Evolutionary conservation across 78 protist species (phyloP).

Genomic region (Bodo saltans): DNA sequence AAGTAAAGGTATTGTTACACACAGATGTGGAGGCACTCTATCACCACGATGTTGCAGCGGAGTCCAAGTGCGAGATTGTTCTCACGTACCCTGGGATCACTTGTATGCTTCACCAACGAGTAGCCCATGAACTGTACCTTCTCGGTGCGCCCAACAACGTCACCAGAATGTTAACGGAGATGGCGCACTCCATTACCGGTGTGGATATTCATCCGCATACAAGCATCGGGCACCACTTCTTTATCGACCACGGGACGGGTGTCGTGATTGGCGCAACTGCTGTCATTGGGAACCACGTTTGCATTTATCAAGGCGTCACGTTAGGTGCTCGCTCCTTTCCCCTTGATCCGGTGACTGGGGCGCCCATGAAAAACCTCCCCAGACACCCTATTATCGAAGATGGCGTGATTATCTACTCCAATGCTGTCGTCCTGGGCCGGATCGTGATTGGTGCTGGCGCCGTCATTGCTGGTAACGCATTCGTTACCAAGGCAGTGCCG

Average conservation of each 20-base stretch:
- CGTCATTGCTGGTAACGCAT: constrained; percentile 1
- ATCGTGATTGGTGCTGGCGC: constrained; percentile 23
- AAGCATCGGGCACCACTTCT: constrained; percentile 33
- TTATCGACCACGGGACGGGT: constrained; percentile 62
- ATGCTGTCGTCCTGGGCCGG: constrained; percentile 47
- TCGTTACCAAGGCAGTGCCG: too few species aligned
- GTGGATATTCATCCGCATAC: constrained; percentile 67
- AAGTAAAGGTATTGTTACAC: too few species aligned
- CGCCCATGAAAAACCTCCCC: not conserved
- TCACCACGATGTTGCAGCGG: not conserved
- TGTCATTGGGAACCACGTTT: constrained; percentile 27
- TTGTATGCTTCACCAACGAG: not conserved
- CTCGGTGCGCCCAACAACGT: not conserved
- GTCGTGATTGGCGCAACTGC: constrained; percentile 69
- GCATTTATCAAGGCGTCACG: constrained; percentile 43
- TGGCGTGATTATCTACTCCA: constrained; percentile 33
- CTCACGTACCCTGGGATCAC: not conserved
- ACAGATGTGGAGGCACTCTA: not conserved
- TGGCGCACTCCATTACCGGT: not conserved
- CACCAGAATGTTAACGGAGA: not conserved
- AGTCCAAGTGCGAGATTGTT: not conserved
- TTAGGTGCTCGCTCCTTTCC: constrained; percentile 40
- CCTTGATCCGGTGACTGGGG: constrained; percentile 1
- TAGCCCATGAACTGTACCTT: not conserved
- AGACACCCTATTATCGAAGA: constrained; percentile 33